These are phyloP conservation scores for Coffea eugenioides DNA, from an alignment of 257 asterid species.

Conservation along the genomic window DNA sequence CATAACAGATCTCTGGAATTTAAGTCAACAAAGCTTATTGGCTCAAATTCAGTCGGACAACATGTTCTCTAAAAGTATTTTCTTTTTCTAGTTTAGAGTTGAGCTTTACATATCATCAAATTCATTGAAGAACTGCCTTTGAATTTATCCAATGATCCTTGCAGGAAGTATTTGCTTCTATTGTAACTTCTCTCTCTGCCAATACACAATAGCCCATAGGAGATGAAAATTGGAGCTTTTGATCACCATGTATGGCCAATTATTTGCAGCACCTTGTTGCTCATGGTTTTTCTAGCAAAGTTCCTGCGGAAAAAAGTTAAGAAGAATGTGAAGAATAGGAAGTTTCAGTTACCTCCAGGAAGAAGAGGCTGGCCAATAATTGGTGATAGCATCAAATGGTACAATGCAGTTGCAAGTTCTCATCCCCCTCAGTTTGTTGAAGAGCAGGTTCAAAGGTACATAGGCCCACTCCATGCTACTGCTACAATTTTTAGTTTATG, in stretches of 20 bases:
- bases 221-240: conserved; percentile 32
- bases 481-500: not conserved
- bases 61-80: not conserved
- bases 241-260: conserved; percentile 23
- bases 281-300: conserved; percentile 34
- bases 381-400: conserved; percentile 82
- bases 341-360: conserved; percentile 68
- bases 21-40: conserved; percentile 4
- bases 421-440: conserved; percentile 82
- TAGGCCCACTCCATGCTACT: not conserved
- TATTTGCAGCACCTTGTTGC: conserved; percentile 27
- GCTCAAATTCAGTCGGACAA: not conserved
- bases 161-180: conserved; percentile 1
- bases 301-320: not conserved
- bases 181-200: conserved; percentile 3
- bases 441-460: conserved; percentile 59
- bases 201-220: conserved; percentile 9
- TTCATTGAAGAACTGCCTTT: not conserved
- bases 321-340: conserved; percentile 14
- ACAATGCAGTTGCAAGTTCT: conserved; percentile 79
- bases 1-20: not conserved
- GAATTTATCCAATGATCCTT: conserved; percentile 3
- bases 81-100: not conserved
- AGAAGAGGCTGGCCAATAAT: conserved; percentile 74
- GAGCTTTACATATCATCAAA: not conserved